phyloP scores from a whole-genome alignment of 2,329 filamentous ascomycete species.

The Aspergillus chevalieri region DNA sequence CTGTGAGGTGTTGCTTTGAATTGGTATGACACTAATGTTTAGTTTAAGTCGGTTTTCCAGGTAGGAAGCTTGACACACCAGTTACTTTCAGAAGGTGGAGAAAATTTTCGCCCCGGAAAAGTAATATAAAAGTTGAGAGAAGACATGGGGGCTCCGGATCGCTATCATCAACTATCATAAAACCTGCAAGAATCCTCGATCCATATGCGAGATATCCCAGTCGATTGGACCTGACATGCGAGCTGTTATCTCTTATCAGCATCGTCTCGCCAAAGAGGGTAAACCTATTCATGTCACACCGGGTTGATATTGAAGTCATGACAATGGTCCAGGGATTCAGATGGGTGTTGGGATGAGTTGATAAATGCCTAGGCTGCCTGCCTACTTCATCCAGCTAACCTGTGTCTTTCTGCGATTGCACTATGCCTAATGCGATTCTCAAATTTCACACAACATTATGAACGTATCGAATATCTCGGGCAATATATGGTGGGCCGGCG shows the following conservation, averaged over 20 bases:
- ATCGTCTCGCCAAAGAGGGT: constrained; percentile 20
- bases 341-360: constrained; percentile 4
- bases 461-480: constrained; percentile 1
- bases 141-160: no score
- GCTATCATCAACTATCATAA: no score
- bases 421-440: background rate
- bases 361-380: background rate
- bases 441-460: background rate
- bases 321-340: constrained; percentile 1
- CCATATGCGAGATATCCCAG: background rate
- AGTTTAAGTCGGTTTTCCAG: no score
- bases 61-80: no score
- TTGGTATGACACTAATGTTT: no score
- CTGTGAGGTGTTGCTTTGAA: no score
- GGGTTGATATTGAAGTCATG: background rate
- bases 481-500: constrained; percentile 18
- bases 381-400: no score
- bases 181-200: no score
- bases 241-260: constrained; percentile 9
- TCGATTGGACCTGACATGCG: background rate
- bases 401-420: no score
- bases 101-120: no score
- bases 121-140: no score
- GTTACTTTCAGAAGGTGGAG: no score
- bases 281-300: constrained; percentile 12